phyloP scores from a whole-genome alignment of 176 grass and related monocot species.

The bread wheat (Triticum aestivum) region IWGSC_CS_RefSeq_v2.1 NC_057805.1:509923821-509924320 shows the following conservation, averaged over 20 bases:
- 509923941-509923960: neutral
- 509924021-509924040: neutral
- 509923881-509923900: neutral
- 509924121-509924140: neutral
- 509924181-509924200: too few relatives aligned
- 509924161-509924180: too few relatives aligned
- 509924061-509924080: neutral
- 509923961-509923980: neutral
- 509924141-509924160: too few relatives aligned
- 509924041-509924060: neutral
- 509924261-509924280: too few relatives aligned
- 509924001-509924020: slow-evolving; percentile 1
- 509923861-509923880: neutral
- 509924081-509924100: neutral
- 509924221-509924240: too few relatives aligned
- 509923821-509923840: neutral
- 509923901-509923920: neutral
- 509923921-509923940: neutral
- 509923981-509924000: slow-evolving; percentile 1
- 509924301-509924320: neutral
- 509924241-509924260: too few relatives aligned
- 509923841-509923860: neutral
- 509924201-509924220: too few relatives aligned
- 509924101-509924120: neutral
- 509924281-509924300: neutral